A percentile compares a stretch with the other conserved stretches of the same genome.
Conservation (phyloP, 106 monocot species). For the Apostasia shenzhenica region DNA sequence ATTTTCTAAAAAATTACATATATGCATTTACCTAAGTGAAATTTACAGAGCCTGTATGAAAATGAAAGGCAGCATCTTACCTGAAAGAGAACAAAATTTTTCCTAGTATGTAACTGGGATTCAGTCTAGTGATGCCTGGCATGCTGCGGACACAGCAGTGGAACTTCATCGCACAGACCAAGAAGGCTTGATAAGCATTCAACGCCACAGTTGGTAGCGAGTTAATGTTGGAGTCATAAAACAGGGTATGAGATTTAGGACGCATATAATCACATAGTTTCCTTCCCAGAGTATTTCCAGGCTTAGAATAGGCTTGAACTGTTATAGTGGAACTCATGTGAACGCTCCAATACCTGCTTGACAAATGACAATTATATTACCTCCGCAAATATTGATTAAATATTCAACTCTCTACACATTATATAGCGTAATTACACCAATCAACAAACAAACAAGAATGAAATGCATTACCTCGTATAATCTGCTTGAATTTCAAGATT, state of each 20-base stretch:
- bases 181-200: conserved; percentile 89
- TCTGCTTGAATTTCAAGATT: conserved; percentile 93
- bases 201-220: conserved; percentile 50
- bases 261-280: conserved; percentile 65
- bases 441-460: background rate
- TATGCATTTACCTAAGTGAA: no score
- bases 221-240: conserved; percentile 82
- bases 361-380: background rate
- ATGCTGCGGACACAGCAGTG: conserved; percentile 61
- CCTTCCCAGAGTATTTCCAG: conserved; percentile 19
- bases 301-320: conserved; percentile 17
- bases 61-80: conserved; percentile 17
- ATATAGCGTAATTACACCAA: background rate
- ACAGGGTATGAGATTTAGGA: conserved; percentile 69
- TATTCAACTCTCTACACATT: no score
- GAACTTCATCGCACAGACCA: conserved; percentile 96
- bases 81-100: conserved; percentile 64
- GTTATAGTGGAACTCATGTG: conserved; percentile 73
- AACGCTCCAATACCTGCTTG: conserved; percentile 51
- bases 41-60: no score
- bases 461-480: conserved; percentile 65
- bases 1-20: no score
- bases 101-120: conserved; percentile 24
- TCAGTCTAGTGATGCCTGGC: conserved; percentile 5
- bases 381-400: no score